Conservation (phyloP, 352 stramenopile genomes). For the Saprolegnia parasitica region DNA sequence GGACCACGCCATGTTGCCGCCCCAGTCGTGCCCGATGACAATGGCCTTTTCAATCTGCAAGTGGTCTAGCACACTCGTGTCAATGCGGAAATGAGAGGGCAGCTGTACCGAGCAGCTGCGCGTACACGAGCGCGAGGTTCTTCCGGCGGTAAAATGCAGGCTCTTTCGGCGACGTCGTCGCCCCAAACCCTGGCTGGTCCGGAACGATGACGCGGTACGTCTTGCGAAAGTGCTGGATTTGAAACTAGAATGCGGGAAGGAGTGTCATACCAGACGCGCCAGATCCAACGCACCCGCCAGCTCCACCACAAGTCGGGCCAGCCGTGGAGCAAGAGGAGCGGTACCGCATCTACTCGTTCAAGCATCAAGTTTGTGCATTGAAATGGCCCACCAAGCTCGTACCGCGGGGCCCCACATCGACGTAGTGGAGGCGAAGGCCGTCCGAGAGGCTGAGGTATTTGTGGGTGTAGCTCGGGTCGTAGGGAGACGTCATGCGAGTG, state of each 20-base stretch:
- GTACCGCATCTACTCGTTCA: constrained; percentile 32
- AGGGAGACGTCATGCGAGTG: background rate
- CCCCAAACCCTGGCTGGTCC: constrained; percentile 46
- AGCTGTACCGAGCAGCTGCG: background rate
- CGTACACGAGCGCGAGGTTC: constrained; percentile 12
- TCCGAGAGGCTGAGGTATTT: constrained; percentile 27
- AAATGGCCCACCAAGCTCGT: background rate
- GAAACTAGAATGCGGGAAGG: constrained; percentile 34
- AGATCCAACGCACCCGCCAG: constrained; percentile 37
- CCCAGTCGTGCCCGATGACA: constrained; percentile 74
- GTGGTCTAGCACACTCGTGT: constrained; percentile 36
- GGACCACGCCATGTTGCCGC: constrained; percentile 55
- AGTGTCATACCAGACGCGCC: background rate
- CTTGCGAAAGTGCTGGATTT: constrained; percentile 45
- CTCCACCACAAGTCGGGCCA: constrained; percentile 58
- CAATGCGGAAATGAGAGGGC: background rate
- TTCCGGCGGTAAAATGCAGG: constrained; percentile 13
- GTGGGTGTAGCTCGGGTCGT: constrained; percentile 21
- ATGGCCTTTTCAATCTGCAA: constrained; percentile 60
- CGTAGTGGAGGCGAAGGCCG: constrained; percentile 45
- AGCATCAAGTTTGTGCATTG: background rate
- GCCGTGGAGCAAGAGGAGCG: constrained; percentile 52
- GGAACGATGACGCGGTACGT: constrained; percentile 57
- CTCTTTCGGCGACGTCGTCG: background rate
- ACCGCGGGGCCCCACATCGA: constrained; percentile 43